Evolutionary conservation across 345 rosid species (phyloP), one percentile per base, ranked within the genome.

Genomic region (Kandelia obovata): DNA sequence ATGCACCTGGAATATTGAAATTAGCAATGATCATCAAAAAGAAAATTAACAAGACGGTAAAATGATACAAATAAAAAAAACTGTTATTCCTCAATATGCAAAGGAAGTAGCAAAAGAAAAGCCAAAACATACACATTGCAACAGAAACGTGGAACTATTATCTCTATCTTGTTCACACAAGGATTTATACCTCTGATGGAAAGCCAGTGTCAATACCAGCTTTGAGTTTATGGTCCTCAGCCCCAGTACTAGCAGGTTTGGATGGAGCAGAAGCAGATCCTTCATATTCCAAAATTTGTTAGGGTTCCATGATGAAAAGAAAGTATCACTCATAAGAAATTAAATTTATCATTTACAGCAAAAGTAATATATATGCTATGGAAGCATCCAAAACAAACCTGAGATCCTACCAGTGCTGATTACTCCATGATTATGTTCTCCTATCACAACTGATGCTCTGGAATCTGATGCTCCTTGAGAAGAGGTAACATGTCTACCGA

Each of bases 111-210:
- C 8, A 10, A 28, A 20, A 1, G 5, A 39, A 58, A 19, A 39
- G 32, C 13, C 5, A 25, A 56, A 56, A 21, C 59, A 56, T 25
- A 3, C 31, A 56, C 49, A 56, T 25, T 56, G 26, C 19, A 56
- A 16, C 59, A 56, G 9, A 68, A 23, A 39, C 25, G 58, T 51
- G 53, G 28, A 43, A 43, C 49, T 13, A 13, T 43, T 43, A 13
- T 3, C 1, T 11, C 16, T 43, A 43, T 43, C 49, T 15, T 3
- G 49, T 43, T 43, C 49, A 43, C 49, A 43, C 49, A 11, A 61
- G 60, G 59, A 32, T 53, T 68, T 74, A 43, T 80, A 91, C 98
- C 93, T 87, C 94, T 49, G 76, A 43, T 63, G 70, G 62, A 58
- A 79, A 79, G 30, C 64, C 76, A 76, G 59, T 58, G 71, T 88